Base-by-base conservation (phyloP, 108 stramenopile genomes). In the Parietichytrium sp. region DNA sequence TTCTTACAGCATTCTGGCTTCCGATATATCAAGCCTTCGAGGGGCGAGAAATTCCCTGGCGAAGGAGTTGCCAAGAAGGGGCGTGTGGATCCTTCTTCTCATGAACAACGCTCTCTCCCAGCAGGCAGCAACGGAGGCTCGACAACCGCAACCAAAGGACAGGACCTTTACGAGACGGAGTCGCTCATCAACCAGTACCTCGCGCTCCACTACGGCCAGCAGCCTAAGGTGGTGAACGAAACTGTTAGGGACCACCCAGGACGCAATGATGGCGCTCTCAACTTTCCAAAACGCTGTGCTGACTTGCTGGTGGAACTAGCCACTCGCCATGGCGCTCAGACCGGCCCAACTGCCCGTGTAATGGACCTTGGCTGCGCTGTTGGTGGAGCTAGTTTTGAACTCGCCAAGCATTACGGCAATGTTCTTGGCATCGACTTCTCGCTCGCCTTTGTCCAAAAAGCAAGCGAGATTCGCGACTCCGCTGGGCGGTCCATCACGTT, bases 1-100 rank as follows among this genome's bases (percentile, higher is more conserved):
- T 97, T 97, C 79, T 85, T 94, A 79, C 95, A 97, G 83, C 94
- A 95, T 82, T 93, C 94, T 15, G 94, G 94, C 12, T 97, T 97
- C 84, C 90, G 96, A 45, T 81, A 95, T 48, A 95, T 97, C 20
- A 82, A 48, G 3, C 45, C 29, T 10, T 33, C 25, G 3, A 36
- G 16, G 23, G 31, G 12, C 47, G 36, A 25, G 33, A 29, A 78
- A 61, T 47, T 84, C 83, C 78, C 80, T 83, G 7, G 80, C 83
- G 45, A 42, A 30, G 10, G 50, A 84, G 27, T 87, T 30, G 47
- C 85, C 81, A 20, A 82, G 84, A 52, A 91, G 83, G n/a, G n/a
- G n/a, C n/a, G 79, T 91, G 92, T 48, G 92, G 93, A 31, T 86
- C 83, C 47, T 93, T 93, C 86, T 85, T 84, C 26, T n/a, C n/a